Evolutionary conservation across 495 filamentous ascomycete genomes (phyloP).

Genomic region (Annulohypoxylon nitens): DNA sequence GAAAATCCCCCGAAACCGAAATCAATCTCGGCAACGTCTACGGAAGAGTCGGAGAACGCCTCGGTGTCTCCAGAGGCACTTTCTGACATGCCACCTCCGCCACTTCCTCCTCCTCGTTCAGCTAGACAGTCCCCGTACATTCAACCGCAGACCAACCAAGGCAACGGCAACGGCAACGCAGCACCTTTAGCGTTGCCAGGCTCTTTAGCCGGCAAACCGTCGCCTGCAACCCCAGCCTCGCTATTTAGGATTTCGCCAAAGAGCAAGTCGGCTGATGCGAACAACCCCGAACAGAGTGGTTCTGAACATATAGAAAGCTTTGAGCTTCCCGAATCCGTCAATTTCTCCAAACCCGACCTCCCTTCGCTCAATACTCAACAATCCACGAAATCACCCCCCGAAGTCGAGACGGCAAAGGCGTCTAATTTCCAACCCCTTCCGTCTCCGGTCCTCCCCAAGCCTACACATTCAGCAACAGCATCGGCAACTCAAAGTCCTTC

Average conservation of each 20-base stretch:
- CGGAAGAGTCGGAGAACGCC: constrained; percentile 64
- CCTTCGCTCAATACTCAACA: constrained; percentile 62
- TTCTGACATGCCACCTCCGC: constrained; percentile 70
- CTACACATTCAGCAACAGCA: constrained; percentile 50
- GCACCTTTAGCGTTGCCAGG: constrained; percentile 37
- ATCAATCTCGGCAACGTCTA: constrained; percentile 54
- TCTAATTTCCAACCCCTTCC: constrained; percentile 60
- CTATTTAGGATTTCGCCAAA: constrained; percentile 75
- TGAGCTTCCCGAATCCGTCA: constrained; percentile 74
- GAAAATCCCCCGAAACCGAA: constrained; percentile 46
- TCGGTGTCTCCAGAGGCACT: constrained; percentile 69
- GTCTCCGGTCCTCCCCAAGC: constrained; percentile 60
- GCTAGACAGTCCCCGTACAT: constrained; percentile 65
- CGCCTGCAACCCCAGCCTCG: constrained; percentile 86
- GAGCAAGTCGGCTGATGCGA: constrained; percentile 50
- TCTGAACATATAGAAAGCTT: constrained; percentile 77
- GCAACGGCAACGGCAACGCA: constrained; percentile 41
- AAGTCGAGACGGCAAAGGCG: constrained; percentile 51
- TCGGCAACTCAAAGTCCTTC: constrained; percentile 68
- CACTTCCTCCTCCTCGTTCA: constrained; percentile 63
- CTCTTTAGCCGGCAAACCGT: constrained; percentile 54
- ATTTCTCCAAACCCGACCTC: constrained; percentile 58
- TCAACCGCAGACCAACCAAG: constrained; percentile 56
- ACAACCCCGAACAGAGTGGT: constrained; percentile 54
- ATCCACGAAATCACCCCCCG: constrained; percentile 52